Base-by-base conservation (phyloP, 2,329 filamentous ascomycete species). In the Apiospora hydei region DNA sequence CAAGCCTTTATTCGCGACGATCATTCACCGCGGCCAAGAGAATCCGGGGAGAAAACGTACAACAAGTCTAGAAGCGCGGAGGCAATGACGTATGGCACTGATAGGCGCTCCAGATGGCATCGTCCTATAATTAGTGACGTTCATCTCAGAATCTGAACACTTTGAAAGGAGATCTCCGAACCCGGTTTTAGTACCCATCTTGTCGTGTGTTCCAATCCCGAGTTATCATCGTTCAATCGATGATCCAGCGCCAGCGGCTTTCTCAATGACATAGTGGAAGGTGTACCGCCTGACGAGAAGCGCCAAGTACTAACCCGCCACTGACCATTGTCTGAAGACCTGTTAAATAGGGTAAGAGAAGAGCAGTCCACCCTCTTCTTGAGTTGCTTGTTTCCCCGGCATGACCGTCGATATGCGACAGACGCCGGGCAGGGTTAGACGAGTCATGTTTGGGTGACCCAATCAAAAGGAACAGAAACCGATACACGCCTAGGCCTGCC, bases 361-460 rank as follows among this genome's bases (percentile, higher is more conserved):
- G 21, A n/a, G 30, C 34, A 64, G 57, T 24, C 41, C 26, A 30
- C 26, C 26, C 26, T 30, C 8, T n/a, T 41, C 34, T 64, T 10
- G 34, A 41, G 34, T n/a, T 4, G 10, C 18, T n/a, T 41, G 34
- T 41, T 64, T n/a, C 4, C 18, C 30, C 30, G 18, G 13, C 18
- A 38, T 8, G 53, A n/a, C 53, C 18, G n/a, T 38, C 18, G 30
- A 64, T 11, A 3, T 8, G n/a, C 21, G 34, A 34, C 8, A 38
- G 57, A 2, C 57, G 30, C 6, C 21, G 21, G 34, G 16, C 16
- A 38, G 38, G 16, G 53, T 38, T 64, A 64, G 34, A n/a, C 57
- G 57, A 64, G 34, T 64, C 57, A 64, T 64, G 57, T 64, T 64
- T 38, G 57, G 57, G 57, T n/a, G 21, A 8, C 10, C 57, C 34